These are phyloP conservation scores for Didymella pinodella DNA, from an alignment of 2,329 filamentous ascomycete species.

Conservation along the genomic window DNA sequence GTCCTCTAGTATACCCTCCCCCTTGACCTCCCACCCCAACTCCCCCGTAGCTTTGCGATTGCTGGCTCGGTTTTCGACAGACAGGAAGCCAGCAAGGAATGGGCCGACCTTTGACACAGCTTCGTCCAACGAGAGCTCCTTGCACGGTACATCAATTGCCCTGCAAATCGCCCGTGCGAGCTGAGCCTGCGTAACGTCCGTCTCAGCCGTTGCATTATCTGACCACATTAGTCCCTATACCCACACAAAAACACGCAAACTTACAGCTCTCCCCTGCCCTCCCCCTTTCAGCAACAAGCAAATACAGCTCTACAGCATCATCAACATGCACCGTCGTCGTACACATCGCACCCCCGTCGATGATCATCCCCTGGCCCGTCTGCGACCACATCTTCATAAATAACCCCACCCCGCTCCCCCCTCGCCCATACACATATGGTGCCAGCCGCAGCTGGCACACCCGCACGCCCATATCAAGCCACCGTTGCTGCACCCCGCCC, in stretches of 20 bases:
- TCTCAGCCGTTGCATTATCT: slow-evolving; percentile 43
- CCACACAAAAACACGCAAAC: neutral
- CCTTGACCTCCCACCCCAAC: slow-evolving; percentile 52
- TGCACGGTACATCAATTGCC: slow-evolving; percentile 31
- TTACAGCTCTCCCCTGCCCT: slow-evolving; percentile 46
- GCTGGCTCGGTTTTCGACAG: slow-evolving; percentile 45
- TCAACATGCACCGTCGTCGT: slow-evolving; percentile 54
- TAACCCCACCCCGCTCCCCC: slow-evolving; percentile 44
- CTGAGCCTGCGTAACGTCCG: slow-evolving; percentile 44
- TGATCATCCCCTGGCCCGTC: slow-evolving; percentile 34
- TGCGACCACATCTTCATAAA: slow-evolving; percentile 48
- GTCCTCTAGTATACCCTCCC: slow-evolving; percentile 49
- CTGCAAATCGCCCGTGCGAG: slow-evolving; percentile 41
- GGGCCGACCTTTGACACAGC: slow-evolving; percentile 34
- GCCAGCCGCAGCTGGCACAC: slow-evolving; percentile 53
- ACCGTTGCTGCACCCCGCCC: neutral
- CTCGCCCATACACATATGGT: slow-evolving; percentile 57
- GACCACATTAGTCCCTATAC: neutral
- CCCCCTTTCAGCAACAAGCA: slow-evolving; percentile 50
- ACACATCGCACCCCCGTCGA: slow-evolving; percentile 31
- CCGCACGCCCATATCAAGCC: neutral
- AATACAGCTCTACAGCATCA: slow-evolving; percentile 54
- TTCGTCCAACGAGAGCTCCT: slow-evolving; percentile 36
- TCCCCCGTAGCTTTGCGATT: slow-evolving; percentile 50
- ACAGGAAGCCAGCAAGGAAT: slow-evolving; percentile 49